These are phyloP conservation scores for Cichorium intybus DNA, from an alignment of 140 eudicot genomes.

Conservation along the genomic window DNA sequence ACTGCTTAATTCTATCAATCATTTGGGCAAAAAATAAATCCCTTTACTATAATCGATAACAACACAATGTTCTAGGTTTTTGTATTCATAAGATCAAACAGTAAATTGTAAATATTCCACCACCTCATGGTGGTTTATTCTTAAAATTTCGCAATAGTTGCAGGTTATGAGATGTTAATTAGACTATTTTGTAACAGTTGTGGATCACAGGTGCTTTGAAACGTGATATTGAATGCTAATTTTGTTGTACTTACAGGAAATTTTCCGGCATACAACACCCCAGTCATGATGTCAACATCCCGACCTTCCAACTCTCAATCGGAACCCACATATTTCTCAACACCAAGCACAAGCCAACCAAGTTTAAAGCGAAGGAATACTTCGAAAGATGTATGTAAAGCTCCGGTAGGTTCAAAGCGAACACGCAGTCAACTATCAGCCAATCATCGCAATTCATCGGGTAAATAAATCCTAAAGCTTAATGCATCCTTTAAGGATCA, in stretches of 20 bases:
- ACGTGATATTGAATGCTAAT: neutral
- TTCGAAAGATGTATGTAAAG: constrained; percentile 36
- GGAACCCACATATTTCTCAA: constrained; percentile 35
- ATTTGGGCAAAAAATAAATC: no score
- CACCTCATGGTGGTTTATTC: neutral
- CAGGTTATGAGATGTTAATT: neutral
- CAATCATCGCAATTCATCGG: neutral
- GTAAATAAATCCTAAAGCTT: neutral
- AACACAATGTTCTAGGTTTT: neutral
- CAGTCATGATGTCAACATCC: constrained; percentile 46
- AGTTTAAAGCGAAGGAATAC: constrained; percentile 41
- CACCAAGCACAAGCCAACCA: constrained; percentile 39
- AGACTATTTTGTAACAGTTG: neutral
- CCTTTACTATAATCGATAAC: no score
- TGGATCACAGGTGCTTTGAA: neutral
- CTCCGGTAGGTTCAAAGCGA: constrained; percentile 45
- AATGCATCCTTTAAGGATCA: neutral
- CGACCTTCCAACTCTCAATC: constrained; percentile 26
- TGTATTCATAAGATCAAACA: no score
- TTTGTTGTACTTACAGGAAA: constrained; percentile 17
- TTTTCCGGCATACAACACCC: constrained; percentile 38
- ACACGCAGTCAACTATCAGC: constrained; percentile 29
- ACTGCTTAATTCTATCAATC: no score
- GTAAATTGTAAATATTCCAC: neutral
- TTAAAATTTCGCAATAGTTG: neutral